Base-by-base conservation (phyloP, 768 basidiomycete species). In the Nidularia sp. region DNA sequence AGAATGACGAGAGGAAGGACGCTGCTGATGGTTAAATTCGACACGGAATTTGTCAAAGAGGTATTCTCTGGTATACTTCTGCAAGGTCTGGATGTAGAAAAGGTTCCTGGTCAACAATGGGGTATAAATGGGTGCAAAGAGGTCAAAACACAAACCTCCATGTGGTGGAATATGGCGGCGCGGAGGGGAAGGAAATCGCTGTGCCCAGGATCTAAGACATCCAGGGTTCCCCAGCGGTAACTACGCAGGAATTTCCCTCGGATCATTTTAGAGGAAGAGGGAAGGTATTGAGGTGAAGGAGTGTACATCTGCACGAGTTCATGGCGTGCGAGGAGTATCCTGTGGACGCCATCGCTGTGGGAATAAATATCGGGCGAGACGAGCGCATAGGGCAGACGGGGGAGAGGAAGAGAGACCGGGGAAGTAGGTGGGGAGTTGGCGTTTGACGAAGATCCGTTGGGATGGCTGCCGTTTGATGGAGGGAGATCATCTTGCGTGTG, bases 211-310 rank as follows among this genome's bases (percentile, higher is more conserved):
- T 94, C 87, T 59, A 93, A 72, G 45, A 90, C 86, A 63, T 93
- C 88, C 59, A 94, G 75, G 57, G 71, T 77, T 29, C 93, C 93
- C 93, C 93, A 95, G 45, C 90, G 81, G 68, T 90, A 93, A 57
- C 67, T 77, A 50, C 92, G 80, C 43, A 79, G 70, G 66, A 85
- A 90, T 65, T 83, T 86, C 49, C 84, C 85, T 42, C 78, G 77
- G 50, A 69, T 62, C 48, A 84, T 70, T 63, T 82, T 84, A 53
- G 70, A 66, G 52, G 70, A 56, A 48, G 39, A 10, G 39, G 66
- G 66, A 34, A 64, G 56, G 43, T 75, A 69, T 53, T 76, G 77
- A 36, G 66, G 61, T 12, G 80, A 79, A 56, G 85, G 86, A 55
- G 83, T 78, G 74, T 91, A 90, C 65, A 87, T 85, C 44, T 82